Evolutionary conservation across 208 protist species (phyloP), one percentile per base, ranked within the genome.

Genomic region (Leishmania major): DNA sequence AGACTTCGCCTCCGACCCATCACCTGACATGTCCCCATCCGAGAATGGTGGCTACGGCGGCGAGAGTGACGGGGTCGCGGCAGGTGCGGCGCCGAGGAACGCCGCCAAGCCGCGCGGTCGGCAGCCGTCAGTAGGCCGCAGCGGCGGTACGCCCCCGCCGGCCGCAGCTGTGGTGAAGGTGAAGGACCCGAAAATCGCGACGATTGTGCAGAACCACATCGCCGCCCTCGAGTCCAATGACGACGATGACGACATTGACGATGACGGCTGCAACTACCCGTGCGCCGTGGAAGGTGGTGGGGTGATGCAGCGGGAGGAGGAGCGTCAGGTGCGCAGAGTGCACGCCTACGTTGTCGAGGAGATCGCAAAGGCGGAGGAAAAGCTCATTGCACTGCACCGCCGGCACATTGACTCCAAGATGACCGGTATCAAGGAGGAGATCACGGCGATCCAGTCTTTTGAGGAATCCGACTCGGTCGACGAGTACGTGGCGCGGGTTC

Each of bases 391-490:
- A 28, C 85, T 96, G 77, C 97, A 99, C 78, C 91, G 96, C 55
- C 88, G 97, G 43, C 96, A 99, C 82, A 97, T 99, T 75, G 94
- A 99, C 83, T 91, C 91, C 73, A 97, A 98, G 78, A 99, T 98
- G 95, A 96, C 95, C 8, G 89, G 98, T 3, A 96, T 99, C 70
- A 98, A 98, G 81, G 91, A 98, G 62, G 96, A 99, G 79, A 98
- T 99, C 78, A 82, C 88, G 17, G 92, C 96, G 4, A 96, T 99
- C 64, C 91, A 98, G 82, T 57, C 88, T 37, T 97, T 99, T 60
- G 97, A 99, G 72, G 89, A 98, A 47, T 94, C 92, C 19, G 95
- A 94, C 87, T 93, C 94, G 15, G 91, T 99, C 2, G 96, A 99
- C 84, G 92, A 97, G 82, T 97, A 98, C 86, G 95, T 97, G 64